Evolutionary conservation across 2,329 filamentous ascomycete genomes (phyloP).

Genomic region (Spiromastix sp.): DNA sequence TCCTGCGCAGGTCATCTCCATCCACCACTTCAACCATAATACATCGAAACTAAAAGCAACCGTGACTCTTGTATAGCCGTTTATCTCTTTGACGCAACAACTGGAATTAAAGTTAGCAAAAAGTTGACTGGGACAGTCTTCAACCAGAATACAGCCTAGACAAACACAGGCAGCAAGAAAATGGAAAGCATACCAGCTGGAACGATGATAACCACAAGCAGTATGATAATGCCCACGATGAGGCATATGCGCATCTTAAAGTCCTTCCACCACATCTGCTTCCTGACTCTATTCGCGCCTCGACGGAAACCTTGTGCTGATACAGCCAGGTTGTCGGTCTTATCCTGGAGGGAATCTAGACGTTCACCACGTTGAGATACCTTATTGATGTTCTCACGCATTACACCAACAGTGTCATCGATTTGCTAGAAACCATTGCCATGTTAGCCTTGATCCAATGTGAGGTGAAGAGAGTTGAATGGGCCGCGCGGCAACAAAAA

Average conservation of each 20-base stretch:
- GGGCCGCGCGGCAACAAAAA: not conserved
- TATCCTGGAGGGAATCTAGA: slow-evolving; percentile 80
- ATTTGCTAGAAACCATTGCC: slow-evolving; percentile 63
- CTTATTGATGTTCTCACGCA: slow-evolving; percentile 97
- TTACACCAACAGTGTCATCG: slow-evolving; percentile 85
- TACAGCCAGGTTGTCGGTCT: slow-evolving; percentile 82
- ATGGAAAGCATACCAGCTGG: slow-evolving; percentile 60
- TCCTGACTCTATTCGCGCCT: slow-evolving; percentile 89
- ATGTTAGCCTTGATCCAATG: slow-evolving; percentile 1
- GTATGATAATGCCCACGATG: slow-evolving; percentile 77
- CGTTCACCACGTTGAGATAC: slow-evolving; percentile 86
- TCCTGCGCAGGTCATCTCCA: not conserved
- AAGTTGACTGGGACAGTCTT: not conserved
- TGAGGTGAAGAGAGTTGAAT: not conserved
- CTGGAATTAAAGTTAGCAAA: slow-evolving; percentile 8
- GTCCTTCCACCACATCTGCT: slow-evolving; percentile 99
- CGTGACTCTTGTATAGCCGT: too few species aligned
- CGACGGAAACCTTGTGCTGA: slow-evolving; percentile 93
- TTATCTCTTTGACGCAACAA: slow-evolving; percentile 9
- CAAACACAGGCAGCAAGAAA: slow-evolving; percentile 2
- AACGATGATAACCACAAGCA: slow-evolving; percentile 89
- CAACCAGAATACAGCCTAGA: not conserved
- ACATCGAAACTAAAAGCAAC: not conserved
- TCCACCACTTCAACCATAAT: not conserved
- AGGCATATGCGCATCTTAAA: slow-evolving; percentile 99